phyloP scores from a whole-genome alignment of 2,329 filamentous ascomycete genomes.

The Sporothrix luriei region DNA sequence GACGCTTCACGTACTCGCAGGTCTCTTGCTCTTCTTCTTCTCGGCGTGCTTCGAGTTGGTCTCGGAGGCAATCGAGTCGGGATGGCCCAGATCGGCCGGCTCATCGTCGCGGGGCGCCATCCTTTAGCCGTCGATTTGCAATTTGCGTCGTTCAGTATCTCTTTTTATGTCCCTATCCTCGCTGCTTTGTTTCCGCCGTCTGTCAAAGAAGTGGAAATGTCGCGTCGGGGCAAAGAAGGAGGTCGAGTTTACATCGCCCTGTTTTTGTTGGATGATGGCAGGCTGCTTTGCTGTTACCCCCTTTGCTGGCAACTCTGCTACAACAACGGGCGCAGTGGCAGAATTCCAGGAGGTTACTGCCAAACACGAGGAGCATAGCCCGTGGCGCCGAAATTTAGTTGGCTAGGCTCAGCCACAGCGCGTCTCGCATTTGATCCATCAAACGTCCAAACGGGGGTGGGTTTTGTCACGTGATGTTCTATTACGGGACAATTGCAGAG shows the following conservation, averaged over 20 bases:
- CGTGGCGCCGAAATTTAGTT: conserved; percentile 15
- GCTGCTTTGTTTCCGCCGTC: background rate
- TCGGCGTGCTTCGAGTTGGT: conserved; percentile 58
- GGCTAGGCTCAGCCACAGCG: conserved; percentile 31
- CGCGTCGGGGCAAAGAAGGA: background rate
- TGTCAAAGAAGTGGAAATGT: background rate
- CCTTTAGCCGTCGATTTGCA: background rate
- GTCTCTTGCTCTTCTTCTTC: conserved; percentile 88
- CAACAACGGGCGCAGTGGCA: background rate
- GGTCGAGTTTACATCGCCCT: conserved; percentile 1
- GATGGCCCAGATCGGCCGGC: conserved; percentile 46
- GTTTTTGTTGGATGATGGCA: background rate
- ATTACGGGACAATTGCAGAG: background rate
- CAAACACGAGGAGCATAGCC: conserved; percentile 27
- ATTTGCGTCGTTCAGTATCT: background rate
- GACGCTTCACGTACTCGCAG: conserved; percentile 67
- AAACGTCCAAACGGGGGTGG: conserved; percentile 10
- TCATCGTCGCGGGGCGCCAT: conserved; percentile 38
- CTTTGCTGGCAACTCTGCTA: conserved; percentile 17
- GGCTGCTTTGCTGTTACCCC: conserved; percentile 2
- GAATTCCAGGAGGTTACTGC: conserved; percentile 22
- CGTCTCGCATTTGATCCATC: conserved; percentile 1
- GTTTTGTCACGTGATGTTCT: conserved; percentile 25
- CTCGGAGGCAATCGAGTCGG: conserved; percentile 60
- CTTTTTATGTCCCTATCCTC: background rate